Conservation (phyloP, 495 filamentous ascomycete genomes). For the Xylaria scruposa region DNA sequence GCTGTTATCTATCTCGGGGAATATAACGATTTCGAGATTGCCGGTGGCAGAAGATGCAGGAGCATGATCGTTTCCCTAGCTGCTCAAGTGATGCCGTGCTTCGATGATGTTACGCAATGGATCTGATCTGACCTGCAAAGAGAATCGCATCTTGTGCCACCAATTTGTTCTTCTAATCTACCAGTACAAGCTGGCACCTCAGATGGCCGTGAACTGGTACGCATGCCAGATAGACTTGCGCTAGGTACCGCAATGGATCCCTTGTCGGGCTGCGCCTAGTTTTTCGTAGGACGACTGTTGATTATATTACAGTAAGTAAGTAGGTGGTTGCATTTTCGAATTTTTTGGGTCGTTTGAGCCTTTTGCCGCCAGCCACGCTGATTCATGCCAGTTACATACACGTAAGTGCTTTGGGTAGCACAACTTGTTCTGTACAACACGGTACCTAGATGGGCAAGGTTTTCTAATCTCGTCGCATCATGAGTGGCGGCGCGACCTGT, state of each 20-base stretch:
- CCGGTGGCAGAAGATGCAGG: too few relatives aligned
- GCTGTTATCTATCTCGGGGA: not conserved
- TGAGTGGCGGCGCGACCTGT: not conserved
- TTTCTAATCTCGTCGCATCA: not conserved
- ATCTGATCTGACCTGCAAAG: constrained; percentile 9
- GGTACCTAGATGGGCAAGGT: not conserved
- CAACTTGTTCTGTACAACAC: not conserved
- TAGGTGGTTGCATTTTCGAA: too few relatives aligned
- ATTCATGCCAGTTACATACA: not conserved
- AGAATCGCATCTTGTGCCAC: constrained; percentile 11
- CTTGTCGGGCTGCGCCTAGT: not conserved
- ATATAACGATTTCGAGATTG: too few relatives aligned
- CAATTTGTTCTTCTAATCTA: not conserved
- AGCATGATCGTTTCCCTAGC: too few relatives aligned
- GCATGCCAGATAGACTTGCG: not conserved
- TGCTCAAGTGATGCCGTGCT: not conserved
- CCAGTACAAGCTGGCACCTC: not conserved
- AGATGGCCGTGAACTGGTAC: too few relatives aligned
- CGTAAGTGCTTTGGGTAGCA: not conserved
- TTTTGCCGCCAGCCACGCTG: not conserved
- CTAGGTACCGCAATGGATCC: not conserved
- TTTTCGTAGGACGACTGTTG: not conserved
- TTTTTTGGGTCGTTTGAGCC: not conserved
- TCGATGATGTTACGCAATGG: not conserved
- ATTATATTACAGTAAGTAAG: not conserved